phyloP scores from a whole-genome alignment of 1,284 basidiomycete genomes.

The Sparassis latifolia region DNA sequence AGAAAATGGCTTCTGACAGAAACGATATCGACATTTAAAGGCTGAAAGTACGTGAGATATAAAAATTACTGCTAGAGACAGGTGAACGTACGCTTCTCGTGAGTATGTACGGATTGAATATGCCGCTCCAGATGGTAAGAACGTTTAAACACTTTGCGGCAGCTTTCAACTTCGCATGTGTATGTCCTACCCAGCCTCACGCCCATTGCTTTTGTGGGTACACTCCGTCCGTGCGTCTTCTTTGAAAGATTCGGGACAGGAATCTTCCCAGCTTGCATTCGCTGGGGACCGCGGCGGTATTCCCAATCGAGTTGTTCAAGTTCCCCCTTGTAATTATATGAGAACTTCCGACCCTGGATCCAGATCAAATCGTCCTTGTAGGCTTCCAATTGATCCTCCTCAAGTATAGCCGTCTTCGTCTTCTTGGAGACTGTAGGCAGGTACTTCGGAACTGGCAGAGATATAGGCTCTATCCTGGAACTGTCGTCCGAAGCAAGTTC shows the following conservation, averaged over 20 bases:
- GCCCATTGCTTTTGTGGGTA: slow-evolving; percentile 41
- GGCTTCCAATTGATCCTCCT: not conserved
- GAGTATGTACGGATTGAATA: slow-evolving; percentile 68
- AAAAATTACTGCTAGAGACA: not conserved
- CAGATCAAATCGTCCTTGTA: not conserved
- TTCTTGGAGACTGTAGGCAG: slow-evolving; percentile 1
- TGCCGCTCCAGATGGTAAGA: slow-evolving; percentile 77
- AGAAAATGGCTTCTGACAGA: slow-evolving; percentile 10
- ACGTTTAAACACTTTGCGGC: slow-evolving; percentile 68
- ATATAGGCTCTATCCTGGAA: slow-evolving; percentile 6
- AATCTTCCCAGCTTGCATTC: slow-evolving; percentile 12
- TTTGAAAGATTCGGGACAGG: slow-evolving; percentile 69
- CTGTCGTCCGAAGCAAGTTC: not conserved
- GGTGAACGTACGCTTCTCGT: slow-evolving; percentile 64
- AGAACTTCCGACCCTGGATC: not conserved
- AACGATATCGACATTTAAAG: slow-evolving; percentile 9
- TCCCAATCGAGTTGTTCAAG: not conserved
- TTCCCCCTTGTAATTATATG: slow-evolving; percentile 5
- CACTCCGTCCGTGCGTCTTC: slow-evolving; percentile 63
- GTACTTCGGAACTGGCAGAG: slow-evolving; percentile 8
- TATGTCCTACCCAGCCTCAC: slow-evolving; percentile 40
- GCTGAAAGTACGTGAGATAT: not conserved
- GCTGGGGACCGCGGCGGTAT: slow-evolving; percentile 3
- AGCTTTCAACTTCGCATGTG: slow-evolving; percentile 59
- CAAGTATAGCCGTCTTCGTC: not conserved